Percentiles rank a stretch among this genome's conserved stretches.
Evolutionary conservation across 257 asterid genomes (phyloP).

Genomic region (Marsdenia floribunda): DNA sequence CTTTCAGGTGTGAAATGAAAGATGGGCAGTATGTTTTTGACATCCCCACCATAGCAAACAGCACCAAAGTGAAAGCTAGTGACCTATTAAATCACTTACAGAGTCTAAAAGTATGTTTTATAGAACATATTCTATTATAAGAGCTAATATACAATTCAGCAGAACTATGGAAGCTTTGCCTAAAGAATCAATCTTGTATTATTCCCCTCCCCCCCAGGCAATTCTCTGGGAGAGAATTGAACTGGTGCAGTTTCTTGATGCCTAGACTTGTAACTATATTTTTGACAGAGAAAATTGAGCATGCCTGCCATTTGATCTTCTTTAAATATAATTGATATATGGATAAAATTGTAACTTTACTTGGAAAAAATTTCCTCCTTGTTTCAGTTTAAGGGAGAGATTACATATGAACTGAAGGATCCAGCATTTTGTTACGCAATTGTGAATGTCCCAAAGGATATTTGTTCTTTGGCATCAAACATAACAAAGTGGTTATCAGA

Average conservation of each 20-base stretch:
- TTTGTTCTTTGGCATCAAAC: conserved; percentile 67
- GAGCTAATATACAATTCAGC: not conserved
- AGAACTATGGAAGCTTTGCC: not conserved
- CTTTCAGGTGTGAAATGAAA: conserved; percentile 75
- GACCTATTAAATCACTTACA: conserved; percentile 69
- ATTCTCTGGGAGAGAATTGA: not conserved
- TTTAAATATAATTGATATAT: not conserved
- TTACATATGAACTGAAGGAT: conserved; percentile 86
- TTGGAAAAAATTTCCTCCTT: conserved; percentile 15
- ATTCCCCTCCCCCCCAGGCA: not conserved
- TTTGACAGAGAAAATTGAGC: not conserved
- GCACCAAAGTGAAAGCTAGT: conserved; percentile 43
- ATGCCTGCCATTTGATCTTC: conserved; percentile 1
- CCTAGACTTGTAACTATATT: not conserved
- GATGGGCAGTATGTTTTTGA: conserved; percentile 85
- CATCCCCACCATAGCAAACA: conserved; percentile 72
- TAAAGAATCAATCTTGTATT: not conserved
- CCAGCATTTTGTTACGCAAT: conserved; percentile 72
- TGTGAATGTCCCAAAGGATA: conserved; percentile 55
- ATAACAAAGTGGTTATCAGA: conserved; percentile 78
- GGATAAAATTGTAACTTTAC: not conserved
- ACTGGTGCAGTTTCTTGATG: not conserved
- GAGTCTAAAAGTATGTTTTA: conserved; percentile 53
- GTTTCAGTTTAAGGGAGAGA: conserved; percentile 75
- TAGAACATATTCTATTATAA: conserved; percentile 3